Percentiles rank a stretch among this genome's conserved stretches.
Conservation (phyloP, 1,139 yeast genomes). For the Zygotorulaspora mrakii region DNA sequence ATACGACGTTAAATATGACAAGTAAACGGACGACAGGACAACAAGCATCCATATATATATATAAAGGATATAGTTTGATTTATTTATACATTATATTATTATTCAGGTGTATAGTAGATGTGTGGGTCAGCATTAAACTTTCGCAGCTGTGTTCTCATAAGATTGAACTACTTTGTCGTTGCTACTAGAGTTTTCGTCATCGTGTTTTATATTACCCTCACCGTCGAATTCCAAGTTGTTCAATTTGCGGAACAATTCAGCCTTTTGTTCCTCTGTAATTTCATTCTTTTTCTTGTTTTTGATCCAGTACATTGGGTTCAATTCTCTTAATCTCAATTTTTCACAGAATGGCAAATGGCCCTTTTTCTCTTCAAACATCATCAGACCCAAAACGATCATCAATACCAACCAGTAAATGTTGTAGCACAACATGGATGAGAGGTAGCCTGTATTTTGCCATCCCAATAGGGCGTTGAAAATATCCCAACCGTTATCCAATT, state of each 20-base stretch:
- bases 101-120: too few relatives aligned
- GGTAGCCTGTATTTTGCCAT: conserved; percentile 90
- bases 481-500: conserved; percentile 88
- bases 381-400: conserved; percentile 50
- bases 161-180: conserved; percentile 2
- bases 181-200: conserved; percentile 8
- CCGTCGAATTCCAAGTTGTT: conserved; percentile 38
- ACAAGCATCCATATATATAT: not conserved
- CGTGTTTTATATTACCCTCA: conserved; percentile 33
- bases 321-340: conserved; percentile 48
- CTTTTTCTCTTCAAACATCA: conserved; percentile 68
- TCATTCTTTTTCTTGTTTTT: conserved; percentile 65
- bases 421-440: conserved; percentile 80
- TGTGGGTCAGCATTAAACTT: not conserved
- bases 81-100: too few relatives aligned
- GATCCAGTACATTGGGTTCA: conserved; percentile 71
- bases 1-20: too few relatives aligned
- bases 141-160: not conserved
- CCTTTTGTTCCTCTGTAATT: conserved; percentile 50
- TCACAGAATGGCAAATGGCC: conserved; percentile 62
- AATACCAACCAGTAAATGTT: conserved; percentile 76
- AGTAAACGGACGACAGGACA: not conserved
- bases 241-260: conserved; percentile 49
- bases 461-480: conserved; percentile 82
- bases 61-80: too few relatives aligned